Conservation (phyloP, 148 eudicot species). For the Cornus florida region DNA sequence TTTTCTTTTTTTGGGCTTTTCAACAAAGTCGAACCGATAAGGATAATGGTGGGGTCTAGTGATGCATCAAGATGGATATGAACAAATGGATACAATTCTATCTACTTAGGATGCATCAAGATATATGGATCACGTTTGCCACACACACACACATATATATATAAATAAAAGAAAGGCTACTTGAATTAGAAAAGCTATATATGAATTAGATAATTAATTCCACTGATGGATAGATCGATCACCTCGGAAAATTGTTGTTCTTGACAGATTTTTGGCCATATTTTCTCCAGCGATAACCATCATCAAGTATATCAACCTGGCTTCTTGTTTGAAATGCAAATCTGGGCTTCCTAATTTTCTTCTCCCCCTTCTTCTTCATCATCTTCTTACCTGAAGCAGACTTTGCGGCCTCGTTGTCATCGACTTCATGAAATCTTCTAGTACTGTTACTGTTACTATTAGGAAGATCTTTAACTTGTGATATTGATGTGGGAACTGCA, state of each 20-base stretch:
- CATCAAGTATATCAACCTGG: slow-evolving; percentile 76
- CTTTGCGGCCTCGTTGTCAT: too few relatives aligned
- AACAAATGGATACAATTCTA: too few relatives aligned
- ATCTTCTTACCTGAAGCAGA: slow-evolving; percentile 10
- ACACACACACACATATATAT: too few relatives aligned
- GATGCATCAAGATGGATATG: too few relatives aligned
- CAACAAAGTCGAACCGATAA: too few relatives aligned
- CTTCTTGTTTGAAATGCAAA: slow-evolving; percentile 67
- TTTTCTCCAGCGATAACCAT: slow-evolving; percentile 76
- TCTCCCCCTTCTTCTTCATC: slow-evolving; percentile 21
- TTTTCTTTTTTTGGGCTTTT: too few relatives aligned
- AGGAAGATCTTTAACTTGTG: too few relatives aligned
- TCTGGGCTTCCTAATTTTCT: slow-evolving; percentile 45
- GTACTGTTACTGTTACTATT: neutral
- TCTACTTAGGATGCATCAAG: neutral
- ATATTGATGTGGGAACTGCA: neutral
- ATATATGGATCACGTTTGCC: neutral
- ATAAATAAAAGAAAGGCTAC: neutral
- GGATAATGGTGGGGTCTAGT: too few relatives aligned
- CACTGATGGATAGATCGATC: neutral
- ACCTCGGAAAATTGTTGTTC: slow-evolving; percentile 61
- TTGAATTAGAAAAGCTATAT: neutral
- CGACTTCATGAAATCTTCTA: too few relatives aligned
- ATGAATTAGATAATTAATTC: neutral
- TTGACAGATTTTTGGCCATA: slow-evolving; percentile 77